phyloP scores from a whole-genome alignment of 2,329 filamentous ascomycete genomes.

The Diaporthe velutina region DNA sequence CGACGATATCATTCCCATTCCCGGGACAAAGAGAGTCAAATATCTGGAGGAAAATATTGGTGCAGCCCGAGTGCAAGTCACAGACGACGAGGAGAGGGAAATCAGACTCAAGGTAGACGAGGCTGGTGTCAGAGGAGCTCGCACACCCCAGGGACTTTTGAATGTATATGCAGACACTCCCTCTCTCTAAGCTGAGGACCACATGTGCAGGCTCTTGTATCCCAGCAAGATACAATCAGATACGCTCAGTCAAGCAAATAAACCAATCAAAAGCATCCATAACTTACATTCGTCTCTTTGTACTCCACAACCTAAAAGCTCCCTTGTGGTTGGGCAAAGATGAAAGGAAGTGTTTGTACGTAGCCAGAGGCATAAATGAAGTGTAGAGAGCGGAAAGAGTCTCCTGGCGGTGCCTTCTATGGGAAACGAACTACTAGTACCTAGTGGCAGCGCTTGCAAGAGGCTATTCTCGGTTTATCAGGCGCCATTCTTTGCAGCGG shows the following conservation, averaged over 20 bases:
- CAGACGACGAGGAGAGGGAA: conserved; percentile 46
- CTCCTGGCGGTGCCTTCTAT: too few relatives aligned
- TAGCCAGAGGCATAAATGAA: not conserved
- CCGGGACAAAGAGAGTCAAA: conserved; percentile 59
- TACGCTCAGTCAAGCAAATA: too few relatives aligned
- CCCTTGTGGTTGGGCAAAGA: not conserved
- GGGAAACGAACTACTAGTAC: not conserved
- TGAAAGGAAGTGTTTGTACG: not conserved
- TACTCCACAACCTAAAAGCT: too few relatives aligned
- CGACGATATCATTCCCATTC: conserved; percentile 69
- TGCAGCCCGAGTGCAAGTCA: conserved; percentile 48
- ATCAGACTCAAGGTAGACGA: not conserved
- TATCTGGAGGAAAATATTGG: conserved; percentile 59
- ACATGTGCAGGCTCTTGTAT: too few relatives aligned
- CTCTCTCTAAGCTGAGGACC: not conserved
- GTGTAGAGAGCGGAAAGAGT: not conserved
- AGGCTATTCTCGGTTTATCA: not conserved
- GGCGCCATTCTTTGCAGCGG: not conserved
- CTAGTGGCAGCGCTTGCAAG: not conserved
- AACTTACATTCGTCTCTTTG: not conserved
- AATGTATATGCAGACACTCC: conserved; percentile 11
- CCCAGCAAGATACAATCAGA: rapidly evolving
- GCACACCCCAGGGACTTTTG: not conserved
- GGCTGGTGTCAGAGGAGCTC: conserved; percentile 14
- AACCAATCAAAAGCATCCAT: too few relatives aligned